Evolutionary conservation across 768 basidiomycete species (phyloP), one percentile per base, ranked within the genome.

Genomic region (Tulasnella sp.): DNA sequence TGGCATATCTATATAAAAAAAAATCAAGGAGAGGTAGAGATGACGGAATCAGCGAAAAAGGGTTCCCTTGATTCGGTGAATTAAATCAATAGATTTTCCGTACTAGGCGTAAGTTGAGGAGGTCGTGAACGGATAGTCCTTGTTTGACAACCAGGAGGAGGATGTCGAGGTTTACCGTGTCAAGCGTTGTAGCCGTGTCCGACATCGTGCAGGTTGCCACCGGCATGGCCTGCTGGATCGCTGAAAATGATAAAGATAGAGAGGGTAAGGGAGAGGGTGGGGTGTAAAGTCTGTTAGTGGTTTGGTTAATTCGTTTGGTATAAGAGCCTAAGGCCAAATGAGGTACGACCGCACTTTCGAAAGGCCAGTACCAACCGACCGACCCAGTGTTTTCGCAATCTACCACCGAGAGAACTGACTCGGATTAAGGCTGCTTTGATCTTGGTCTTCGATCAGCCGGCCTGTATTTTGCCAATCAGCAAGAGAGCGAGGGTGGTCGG

Each of bases 71-170:
- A n/a, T n/a, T n/a, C n/a, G n/a, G n/a, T n/a, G n/a, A n/a, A n/a
- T n/a, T n/a, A n/a, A n/a, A n/a, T 38, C 34, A 27, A 34, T 29
- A n/a, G 24, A n/a, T n/a, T n/a, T n/a, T 27, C 21, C 45, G 24
- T 31, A 58, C 56, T 21, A 38, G 8, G 21, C 56, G 56, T 9
- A 58, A 43, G 45, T 41, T 48, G 21, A 58, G 43, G 22, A 58
- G 45, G 48, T 46, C 48, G 21, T 46, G 56, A 25, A 41, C 43
- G n/a, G 24, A 25, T 12, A 58, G 25, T 19, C 46, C 43, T 27
- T 58, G 56, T 30, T 58, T 29, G 15, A 58, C 56, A 19, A 58
- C 46, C 19, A 30, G 42, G 7, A 49, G 12, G 25, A 58, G 29
- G 27, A 58, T 49, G 30, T 58, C 56, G 19, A 46, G 24, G 24